Evolutionary conservation across 2,329 filamentous ascomycete species (phyloP).

Genomic region (Pseudopithomyces chartarum): DNA sequence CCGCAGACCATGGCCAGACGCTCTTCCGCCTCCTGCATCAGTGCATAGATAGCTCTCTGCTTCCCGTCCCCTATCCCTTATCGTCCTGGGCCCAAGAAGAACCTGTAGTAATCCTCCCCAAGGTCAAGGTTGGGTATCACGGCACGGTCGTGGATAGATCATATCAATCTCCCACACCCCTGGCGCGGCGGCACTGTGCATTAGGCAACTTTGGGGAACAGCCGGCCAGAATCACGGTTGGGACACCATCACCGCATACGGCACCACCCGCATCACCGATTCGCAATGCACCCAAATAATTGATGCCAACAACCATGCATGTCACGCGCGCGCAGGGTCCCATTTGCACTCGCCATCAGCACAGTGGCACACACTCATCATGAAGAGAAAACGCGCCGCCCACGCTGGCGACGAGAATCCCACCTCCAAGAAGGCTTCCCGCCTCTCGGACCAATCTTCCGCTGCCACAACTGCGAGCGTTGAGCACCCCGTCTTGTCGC

Average conservation of each 20-base stretch:
- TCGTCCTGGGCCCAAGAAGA: constrained; percentile 1
- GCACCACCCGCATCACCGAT: constrained; percentile 1
- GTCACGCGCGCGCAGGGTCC: constrained; percentile 14
- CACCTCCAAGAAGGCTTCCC: constrained; percentile 30
- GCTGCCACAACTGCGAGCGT: constrained; percentile 37
- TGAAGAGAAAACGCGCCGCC: constrained; percentile 39
- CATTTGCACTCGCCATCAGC: not conserved
- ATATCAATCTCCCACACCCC: constrained; percentile 20
- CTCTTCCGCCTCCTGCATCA: not conserved
- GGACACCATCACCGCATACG: constrained; percentile 17
- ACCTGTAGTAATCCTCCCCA: not conserved
- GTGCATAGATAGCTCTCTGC: not conserved
- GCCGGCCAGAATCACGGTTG: constrained; percentile 13
- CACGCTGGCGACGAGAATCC: constrained; percentile 21
- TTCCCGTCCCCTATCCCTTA: constrained; percentile 4
- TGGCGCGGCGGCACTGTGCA: constrained; percentile 9
- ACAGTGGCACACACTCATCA: too few species aligned
- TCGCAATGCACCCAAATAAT: not conserved
- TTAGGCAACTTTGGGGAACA: constrained; percentile 12
- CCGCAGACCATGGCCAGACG: not conserved
- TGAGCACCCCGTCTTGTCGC: constrained; percentile 68
- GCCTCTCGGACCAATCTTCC: constrained; percentile 36
- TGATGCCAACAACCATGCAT: constrained; percentile 5
- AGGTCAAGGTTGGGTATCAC: constrained; percentile 22
- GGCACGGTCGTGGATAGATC: constrained; percentile 15